Evolutionary conservation across 768 basidiomycete genomes (phyloP).

Genomic region (Russula emetica): DNA sequence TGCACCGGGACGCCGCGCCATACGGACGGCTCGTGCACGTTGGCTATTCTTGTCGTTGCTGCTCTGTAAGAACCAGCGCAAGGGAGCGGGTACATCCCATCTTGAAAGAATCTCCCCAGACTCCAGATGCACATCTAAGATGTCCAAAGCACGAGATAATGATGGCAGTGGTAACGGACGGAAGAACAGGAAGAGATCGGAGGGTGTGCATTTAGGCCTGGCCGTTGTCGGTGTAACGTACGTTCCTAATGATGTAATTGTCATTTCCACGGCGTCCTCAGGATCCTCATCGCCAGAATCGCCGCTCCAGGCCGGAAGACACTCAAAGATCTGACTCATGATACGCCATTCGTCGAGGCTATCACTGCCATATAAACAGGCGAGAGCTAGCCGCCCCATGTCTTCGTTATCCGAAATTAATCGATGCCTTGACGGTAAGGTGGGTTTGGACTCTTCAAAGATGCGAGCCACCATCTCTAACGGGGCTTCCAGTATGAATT

Average conservation of each 20-base stretch:
- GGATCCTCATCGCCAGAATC: constrained; percentile 53
- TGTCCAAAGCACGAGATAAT: constrained; percentile 80
- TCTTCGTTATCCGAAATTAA: constrained; percentile 80
- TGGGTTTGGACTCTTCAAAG: constrained; percentile 91
- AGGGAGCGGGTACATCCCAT: constrained; percentile 78
- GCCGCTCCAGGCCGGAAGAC: constrained; percentile 86
- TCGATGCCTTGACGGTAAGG: constrained; percentile 62
- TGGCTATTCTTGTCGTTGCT: constrained; percentile 62
- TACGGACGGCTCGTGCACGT: constrained; percentile 77
- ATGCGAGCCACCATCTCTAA: constrained; percentile 67
- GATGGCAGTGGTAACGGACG: constrained; percentile 67
- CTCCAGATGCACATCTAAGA: constrained; percentile 90
- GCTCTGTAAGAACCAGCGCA: constrained; percentile 90
- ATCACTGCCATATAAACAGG: constrained; percentile 81
- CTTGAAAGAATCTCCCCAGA: constrained; percentile 87
- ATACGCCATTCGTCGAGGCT: constrained; percentile 67
- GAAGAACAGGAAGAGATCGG: constrained; percentile 79
- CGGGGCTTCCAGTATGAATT: constrained; percentile 65
- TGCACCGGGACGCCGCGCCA: constrained; percentile 68
- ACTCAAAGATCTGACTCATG: constrained; percentile 94
- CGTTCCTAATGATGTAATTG: constrained; percentile 70
- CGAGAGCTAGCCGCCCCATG: constrained; percentile 79
- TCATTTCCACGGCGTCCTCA: constrained; percentile 76
- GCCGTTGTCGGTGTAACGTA: constrained; percentile 74
- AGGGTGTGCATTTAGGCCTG: constrained; percentile 51